Conservation (phyloP, 352 stramenopile species). For the Phytophthora hybrid region DNA sequence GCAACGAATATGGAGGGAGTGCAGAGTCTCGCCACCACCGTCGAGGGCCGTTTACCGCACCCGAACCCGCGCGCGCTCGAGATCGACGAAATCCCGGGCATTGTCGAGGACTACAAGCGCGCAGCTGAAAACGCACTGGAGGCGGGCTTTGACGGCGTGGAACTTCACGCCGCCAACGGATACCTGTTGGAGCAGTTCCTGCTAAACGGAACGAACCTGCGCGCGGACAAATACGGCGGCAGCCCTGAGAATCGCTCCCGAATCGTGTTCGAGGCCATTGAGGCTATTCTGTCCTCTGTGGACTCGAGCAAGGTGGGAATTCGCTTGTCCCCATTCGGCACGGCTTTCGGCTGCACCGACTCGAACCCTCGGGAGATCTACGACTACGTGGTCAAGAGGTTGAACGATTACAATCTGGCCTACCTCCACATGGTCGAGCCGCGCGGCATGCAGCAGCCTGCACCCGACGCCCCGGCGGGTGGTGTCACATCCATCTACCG, state of each 20-base stretch:
- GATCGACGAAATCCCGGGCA: conserved; percentile 69
- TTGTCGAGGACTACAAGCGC: conserved; percentile 40
- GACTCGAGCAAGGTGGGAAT: conserved; percentile 47
- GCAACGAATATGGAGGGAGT: conserved; percentile 43
- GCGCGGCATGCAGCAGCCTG: conserved; percentile 38
- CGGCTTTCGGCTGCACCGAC: conserved; percentile 49
- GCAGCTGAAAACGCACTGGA: conserved; percentile 55
- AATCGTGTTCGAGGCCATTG: conserved; percentile 75
- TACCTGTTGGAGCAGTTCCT: conserved; percentile 94
- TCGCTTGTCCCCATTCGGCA: conserved; percentile 46
- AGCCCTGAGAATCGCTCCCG: conserved; percentile 77
- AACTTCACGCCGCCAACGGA: conserved; percentile 92
- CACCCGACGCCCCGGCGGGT: conserved; percentile 40
- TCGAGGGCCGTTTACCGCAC: conserved; percentile 44
- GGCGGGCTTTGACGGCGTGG: conserved; percentile 92
- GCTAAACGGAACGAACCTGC: conserved; percentile 70
- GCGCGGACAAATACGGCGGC: conserved; percentile 67
- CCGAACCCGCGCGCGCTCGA: conserved; percentile 72
- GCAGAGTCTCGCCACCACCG: conserved; percentile 37
- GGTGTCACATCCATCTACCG: conserved; percentile 58
- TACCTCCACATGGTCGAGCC: conserved; percentile 68
- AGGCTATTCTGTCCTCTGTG: conserved; percentile 49
- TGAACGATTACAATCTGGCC: conserved; percentile 53
- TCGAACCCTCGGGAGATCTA: conserved; percentile 52
- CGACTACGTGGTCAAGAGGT: conserved; percentile 45